Evolutionary conservation across 2,329 filamentous ascomycete species (phyloP), one percentile per base, ranked within the genome.

Genomic region (Trichoderma sp.): DNA sequence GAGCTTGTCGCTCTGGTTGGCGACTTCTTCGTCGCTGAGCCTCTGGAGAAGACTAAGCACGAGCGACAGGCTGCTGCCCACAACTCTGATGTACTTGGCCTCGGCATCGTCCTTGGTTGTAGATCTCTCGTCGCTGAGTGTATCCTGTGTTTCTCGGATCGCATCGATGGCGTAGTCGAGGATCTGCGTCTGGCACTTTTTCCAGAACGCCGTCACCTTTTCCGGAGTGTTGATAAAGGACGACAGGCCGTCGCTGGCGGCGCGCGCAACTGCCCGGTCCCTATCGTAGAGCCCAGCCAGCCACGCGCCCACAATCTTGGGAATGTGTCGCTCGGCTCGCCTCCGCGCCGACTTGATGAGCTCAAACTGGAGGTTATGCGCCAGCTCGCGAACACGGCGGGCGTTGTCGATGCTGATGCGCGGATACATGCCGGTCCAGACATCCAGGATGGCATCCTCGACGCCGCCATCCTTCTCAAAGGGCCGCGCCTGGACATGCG

Each of bases 391-490:
- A 39, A 98, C 95, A 73, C 93, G 89, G 63, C 94, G 92, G 61
- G 93, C 91, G 79, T 93, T 93, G 80, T 98, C 95, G 82, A 98
- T 97, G 21, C 95, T 96, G 43, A 91, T 88, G 73, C 95, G 92
- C 67, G 96, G 93, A 79, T 97, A 99, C 71, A 97, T 83, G 84
- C 92, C 92, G 75, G 93, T 89, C 95, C 95, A 98, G 78, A 93
- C 92, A 76, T 96, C 92, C 70, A 98, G 82, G n/a, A 98, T 83
- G 12, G 90, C 86, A 76, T 97, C 93, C 78, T 98, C 94, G 21
- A 92, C 84, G 36, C 90, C 91, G 30, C 87, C 89, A 75, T 86
- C 84, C 70, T 85, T 77, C 73, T 86, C 87, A 79, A 80, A 86
- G 56, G 81, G 86, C 80, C 84, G 87, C 14, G 82, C 81, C 74